Percentiles rank a stretch among this genome's conserved stretches.
These are phyloP conservation scores for Jacaranda mimosifolia DNA, from an alignment of 257 asterid genomes.

Conservation along the genomic window DNA sequence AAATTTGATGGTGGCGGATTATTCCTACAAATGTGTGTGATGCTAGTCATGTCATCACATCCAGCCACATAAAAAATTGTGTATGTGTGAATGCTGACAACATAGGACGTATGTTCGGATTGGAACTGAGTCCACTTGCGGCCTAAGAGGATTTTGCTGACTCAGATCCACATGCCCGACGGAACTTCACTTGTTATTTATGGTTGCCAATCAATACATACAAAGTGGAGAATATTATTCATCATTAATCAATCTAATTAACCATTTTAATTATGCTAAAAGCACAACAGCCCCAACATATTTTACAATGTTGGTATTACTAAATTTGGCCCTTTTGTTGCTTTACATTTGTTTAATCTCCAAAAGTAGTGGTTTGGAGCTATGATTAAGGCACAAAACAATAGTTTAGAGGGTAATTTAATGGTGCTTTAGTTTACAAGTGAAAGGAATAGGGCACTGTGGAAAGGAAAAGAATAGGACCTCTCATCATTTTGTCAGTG, in stretches of 20 bases:
- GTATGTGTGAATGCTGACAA: slow-evolving; percentile 21
- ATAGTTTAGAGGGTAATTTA: slow-evolving; percentile 24
- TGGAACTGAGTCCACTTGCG: slow-evolving; percentile 38
- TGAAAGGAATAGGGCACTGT: slow-evolving; percentile 32
- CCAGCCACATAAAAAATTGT: not conserved
- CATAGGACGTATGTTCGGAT: slow-evolving; percentile 38
- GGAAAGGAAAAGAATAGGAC: slow-evolving; percentile 28
- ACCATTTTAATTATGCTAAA: slow-evolving; percentile 7
- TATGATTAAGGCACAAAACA: slow-evolving; percentile 26
- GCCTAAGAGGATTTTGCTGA: slow-evolving; percentile 48
- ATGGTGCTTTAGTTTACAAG: not conserved
- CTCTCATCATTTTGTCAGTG: slow-evolving; percentile 16
- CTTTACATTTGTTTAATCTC: slow-evolving; percentile 23
- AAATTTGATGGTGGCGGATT: too few relatives aligned
- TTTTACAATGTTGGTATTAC: not conserved
- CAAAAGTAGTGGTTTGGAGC: slow-evolving; percentile 11
- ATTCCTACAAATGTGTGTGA: too few relatives aligned
- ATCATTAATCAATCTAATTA: slow-evolving; percentile 4
- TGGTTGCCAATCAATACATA: not conserved
- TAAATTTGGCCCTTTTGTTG: slow-evolving; percentile 23
- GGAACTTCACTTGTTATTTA: not conserved
- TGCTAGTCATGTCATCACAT: too few relatives aligned
- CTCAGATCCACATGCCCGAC: slow-evolving; percentile 43
- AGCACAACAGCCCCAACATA: slow-evolving; percentile 13
- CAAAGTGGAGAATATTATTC: not conserved